Evolutionary conservation across 306 rosid genomes (phyloP).

Genomic region (Coriaria nepalensis): DNA sequence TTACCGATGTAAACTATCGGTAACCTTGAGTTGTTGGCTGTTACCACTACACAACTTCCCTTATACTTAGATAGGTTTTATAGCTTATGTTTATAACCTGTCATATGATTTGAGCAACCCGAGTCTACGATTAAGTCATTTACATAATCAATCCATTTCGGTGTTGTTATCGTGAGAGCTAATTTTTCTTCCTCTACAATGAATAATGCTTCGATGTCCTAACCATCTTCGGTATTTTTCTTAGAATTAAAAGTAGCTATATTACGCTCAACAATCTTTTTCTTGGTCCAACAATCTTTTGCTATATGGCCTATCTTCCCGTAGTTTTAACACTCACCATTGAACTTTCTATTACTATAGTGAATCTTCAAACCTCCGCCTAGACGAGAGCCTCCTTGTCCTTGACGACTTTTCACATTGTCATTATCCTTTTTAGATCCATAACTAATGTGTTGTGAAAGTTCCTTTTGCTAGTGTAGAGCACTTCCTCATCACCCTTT

Average conservation of each 20-base stretch:
- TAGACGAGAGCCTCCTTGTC: background rate
- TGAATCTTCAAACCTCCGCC: constrained; percentile 3
- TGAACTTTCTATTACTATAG: background rate
- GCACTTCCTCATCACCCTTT: constrained; percentile 9
- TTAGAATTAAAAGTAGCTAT: background rate
- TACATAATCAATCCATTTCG: background rate
- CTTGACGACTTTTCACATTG: constrained; percentile 1
- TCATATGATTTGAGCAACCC: background rate
- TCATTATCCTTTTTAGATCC: constrained; percentile 2
- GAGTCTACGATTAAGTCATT: background rate
- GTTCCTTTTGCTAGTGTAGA: constrained; percentile 4
- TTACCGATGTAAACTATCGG: constrained; percentile 3
- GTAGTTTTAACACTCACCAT: constrained; percentile 1
- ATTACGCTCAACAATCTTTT: background rate
- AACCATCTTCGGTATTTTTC: background rate
- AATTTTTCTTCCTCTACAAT: background rate
- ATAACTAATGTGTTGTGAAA: background rate
- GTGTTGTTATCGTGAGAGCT: background rate
- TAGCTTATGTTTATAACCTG: background rate
- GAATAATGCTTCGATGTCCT: background rate
- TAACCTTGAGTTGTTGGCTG: background rate
- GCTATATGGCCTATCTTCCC: background rate
- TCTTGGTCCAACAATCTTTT: constrained; percentile 3
- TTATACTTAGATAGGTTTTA: background rate
- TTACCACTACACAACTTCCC: background rate